These are phyloP conservation scores for Schoenoplectus triqueter DNA, from an alignment of 202 grass and related monocot species.

Conservation along the genomic window DNA sequence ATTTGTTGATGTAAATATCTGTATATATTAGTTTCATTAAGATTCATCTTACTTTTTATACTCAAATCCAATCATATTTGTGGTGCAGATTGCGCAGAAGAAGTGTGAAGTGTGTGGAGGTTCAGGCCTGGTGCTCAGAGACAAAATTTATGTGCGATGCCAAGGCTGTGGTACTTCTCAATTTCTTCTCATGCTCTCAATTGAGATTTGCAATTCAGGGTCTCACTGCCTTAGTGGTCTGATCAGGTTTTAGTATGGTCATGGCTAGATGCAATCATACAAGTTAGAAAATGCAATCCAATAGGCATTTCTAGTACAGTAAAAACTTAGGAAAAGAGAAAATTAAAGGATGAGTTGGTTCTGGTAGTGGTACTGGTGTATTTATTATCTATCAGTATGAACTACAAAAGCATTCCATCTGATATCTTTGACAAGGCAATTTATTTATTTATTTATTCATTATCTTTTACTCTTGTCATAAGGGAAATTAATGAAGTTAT, in stretches of 20 bases:
- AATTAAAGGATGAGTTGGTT: not conserved
- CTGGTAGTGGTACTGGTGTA: slow-evolving; percentile 12
- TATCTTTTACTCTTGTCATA: not conserved
- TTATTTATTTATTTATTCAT: not conserved
- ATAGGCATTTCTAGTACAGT: not conserved
- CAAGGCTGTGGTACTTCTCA: slow-evolving; percentile 71
- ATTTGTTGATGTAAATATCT: not conserved
- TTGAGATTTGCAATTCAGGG: not conserved
- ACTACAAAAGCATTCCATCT: slow-evolving; percentile 1
- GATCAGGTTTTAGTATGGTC: not conserved
- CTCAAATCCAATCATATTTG: not conserved
- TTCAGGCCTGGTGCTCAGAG: slow-evolving; percentile 69
- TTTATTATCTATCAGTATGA: not conserved
- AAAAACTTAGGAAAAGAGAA: not conserved
- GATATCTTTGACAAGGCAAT: not conserved
- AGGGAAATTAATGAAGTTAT: not conserved
- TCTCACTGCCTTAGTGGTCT: not conserved
- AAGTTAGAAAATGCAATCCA: not conserved
- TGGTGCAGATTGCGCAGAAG: slow-evolving; percentile 65
- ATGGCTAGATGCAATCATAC: not conserved
- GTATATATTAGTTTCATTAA: not conserved
- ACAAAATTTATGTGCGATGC: slow-evolving; percentile 65
- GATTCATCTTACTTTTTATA: not conserved
- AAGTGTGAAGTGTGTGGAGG: slow-evolving; percentile 79
- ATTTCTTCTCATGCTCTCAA: slow-evolving; percentile 13